Evolutionary conservation across 2,329 filamentous ascomycete genomes (phyloP).

Genomic region (Arthrobotrys sinensis): DNA sequence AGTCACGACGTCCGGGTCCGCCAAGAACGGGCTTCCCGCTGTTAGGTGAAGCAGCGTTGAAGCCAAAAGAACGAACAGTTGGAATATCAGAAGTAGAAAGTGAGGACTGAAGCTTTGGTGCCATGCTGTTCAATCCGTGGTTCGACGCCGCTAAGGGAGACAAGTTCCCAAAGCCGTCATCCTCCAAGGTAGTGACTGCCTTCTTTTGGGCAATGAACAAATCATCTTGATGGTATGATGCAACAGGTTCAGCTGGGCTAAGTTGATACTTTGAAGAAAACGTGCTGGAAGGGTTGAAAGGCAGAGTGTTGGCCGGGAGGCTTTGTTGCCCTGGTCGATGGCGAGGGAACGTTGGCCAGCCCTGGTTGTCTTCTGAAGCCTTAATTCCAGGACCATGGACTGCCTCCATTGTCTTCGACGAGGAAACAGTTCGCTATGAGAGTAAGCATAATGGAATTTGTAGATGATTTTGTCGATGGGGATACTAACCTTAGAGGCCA

Average conservation of each 20-base stretch:
- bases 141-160: slow-evolving; percentile 59
- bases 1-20: slow-evolving; percentile 62
- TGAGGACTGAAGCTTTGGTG: slow-evolving; percentile 83
- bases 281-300: slow-evolving; percentile 64
- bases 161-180: slow-evolving; percentile 40
- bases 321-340: slow-evolving; percentile 77
- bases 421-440: slow-evolving; percentile 82
- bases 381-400: slow-evolving; percentile 79
- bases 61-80: slow-evolving; percentile 81
- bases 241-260: slow-evolving; percentile 63
- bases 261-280: slow-evolving; percentile 64
- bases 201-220: slow-evolving; percentile 62
- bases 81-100: slow-evolving; percentile 92
- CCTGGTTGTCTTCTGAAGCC: slow-evolving; percentile 71
- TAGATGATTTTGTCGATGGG: slow-evolving; percentile 22
- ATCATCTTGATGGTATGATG: slow-evolving; percentile 60
- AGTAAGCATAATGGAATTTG: slow-evolving; percentile 42
- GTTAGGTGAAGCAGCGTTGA: slow-evolving; percentile 68
- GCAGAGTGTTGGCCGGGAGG: slow-evolving; percentile 72
- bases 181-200: slow-evolving; percentile 21
- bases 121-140: slow-evolving; percentile 57
- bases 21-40: slow-evolving; percentile 62
- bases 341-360: slow-evolving; percentile 77
- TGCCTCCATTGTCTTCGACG: slow-evolving; percentile 81
- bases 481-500: slow-evolving; percentile 71